phyloP scores from a whole-genome alignment of 1,284 basidiomycete genomes.

The Trichosporon sp. region DNA sequence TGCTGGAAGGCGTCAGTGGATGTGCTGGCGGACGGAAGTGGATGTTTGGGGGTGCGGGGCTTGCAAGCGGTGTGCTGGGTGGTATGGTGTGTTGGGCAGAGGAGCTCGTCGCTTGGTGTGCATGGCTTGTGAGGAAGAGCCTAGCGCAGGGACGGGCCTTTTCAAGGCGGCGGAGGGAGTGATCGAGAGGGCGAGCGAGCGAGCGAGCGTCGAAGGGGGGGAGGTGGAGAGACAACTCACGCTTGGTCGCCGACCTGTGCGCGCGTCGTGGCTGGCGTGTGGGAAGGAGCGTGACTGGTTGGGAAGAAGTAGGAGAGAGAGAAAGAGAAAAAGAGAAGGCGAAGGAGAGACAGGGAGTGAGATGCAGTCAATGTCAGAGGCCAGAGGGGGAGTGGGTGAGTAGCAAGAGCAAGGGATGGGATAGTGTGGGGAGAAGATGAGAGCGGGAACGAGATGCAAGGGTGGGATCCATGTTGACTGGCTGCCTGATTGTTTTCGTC shows the following conservation, averaged over 20 bases:
- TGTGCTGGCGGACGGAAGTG: background rate
- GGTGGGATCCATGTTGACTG: background rate
- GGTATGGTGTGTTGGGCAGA: background rate
- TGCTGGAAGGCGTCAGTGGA: background rate
- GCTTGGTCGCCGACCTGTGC: conserved; percentile 1
- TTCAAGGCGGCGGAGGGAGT: background rate
- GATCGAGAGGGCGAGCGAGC: background rate
- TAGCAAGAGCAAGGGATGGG: background rate
- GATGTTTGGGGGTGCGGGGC: background rate
- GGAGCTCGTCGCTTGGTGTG: background rate
- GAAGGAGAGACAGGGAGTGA: background rate
- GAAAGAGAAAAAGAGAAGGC: background rate
- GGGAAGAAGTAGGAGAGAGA: no score
- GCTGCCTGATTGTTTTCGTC: background rate
- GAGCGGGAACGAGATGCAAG: background rate
- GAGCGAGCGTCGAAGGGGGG: background rate
- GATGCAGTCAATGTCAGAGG: background rate
- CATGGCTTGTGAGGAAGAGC: background rate
- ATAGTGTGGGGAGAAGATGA: background rate
- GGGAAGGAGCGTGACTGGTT: background rate
- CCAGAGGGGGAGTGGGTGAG: background rate
- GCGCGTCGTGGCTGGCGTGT: background rate
- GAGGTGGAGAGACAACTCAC: background rate
- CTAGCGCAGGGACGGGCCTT: background rate
- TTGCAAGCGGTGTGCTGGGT: background rate